phyloP scores from a whole-genome alignment of 225 moss, liverwort and hornwort species.

The Sphagnum contortum region DNA sequence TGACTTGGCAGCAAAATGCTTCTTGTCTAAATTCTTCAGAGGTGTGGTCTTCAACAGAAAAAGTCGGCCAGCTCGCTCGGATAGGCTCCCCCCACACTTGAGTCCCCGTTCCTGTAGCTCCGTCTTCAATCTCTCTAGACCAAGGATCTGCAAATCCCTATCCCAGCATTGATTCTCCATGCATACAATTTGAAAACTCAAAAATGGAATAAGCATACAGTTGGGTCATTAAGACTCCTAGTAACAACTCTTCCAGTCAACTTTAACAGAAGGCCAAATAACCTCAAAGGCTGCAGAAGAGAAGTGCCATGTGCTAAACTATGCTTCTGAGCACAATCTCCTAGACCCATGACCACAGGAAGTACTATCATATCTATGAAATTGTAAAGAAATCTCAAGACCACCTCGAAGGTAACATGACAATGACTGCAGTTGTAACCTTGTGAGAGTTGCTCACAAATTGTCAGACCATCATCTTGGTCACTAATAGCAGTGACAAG shows the following conservation, averaged over 20 bases:
- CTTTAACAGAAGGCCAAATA: too few species aligned
- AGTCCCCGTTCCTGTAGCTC: conserved; percentile 53
- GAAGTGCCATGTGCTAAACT: too few species aligned
- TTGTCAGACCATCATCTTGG: too few species aligned
- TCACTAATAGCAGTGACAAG: too few species aligned
- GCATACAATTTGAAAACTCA: background rate
- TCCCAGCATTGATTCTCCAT: background rate
- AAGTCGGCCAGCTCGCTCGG: conserved; percentile 27
- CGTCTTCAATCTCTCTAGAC: conserved; percentile 61
- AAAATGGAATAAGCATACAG: background rate
- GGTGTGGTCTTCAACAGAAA: conserved; percentile 25
- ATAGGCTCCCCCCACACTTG: conserved; percentile 59
- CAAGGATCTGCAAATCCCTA: conserved; percentile 35
- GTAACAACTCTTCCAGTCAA: background rate
- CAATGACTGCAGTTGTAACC: too few species aligned
- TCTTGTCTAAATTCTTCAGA: conserved; percentile 28
- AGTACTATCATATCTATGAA: too few species aligned
- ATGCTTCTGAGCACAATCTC: too few species aligned
- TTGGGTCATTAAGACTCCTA: background rate
- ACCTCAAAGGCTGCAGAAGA: too few species aligned
- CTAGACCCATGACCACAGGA: too few species aligned
- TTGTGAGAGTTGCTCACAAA: too few species aligned
- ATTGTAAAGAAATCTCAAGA: too few species aligned
- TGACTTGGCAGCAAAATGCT: conserved; percentile 6
- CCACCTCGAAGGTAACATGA: too few species aligned